phyloP scores from a whole-genome alignment of 495 filamentous ascomycete species.

The Neurospora tetrasperma region DNA sequence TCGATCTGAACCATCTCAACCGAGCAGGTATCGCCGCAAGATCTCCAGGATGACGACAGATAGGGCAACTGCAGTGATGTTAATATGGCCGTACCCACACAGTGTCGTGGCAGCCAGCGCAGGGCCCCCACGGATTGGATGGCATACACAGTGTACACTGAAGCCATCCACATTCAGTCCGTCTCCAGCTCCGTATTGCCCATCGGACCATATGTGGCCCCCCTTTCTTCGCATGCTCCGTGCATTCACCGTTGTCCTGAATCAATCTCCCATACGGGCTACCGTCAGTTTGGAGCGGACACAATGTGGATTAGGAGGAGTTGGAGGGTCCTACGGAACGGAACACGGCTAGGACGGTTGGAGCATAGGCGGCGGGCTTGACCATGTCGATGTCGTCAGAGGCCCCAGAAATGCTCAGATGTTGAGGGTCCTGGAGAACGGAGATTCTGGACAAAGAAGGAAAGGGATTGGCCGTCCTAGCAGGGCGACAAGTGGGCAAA shows the following conservation, averaged over 20 bases:
- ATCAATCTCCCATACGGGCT: not conserved
- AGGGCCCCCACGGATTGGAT: not conserved
- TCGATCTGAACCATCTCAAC: not conserved
- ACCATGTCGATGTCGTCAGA: constrained; percentile 23
- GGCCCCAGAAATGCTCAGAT: not conserved
- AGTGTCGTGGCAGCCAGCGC: not conserved
- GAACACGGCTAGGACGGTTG: not conserved
- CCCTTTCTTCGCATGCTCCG: not conserved
- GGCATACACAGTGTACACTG: not conserved
- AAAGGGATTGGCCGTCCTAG: not conserved
- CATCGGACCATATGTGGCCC: not conserved
- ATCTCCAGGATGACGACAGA: not conserved
- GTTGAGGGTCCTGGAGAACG: not conserved
- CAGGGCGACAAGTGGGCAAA: not conserved
- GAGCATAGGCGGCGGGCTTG: not conserved
- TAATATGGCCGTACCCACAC: not conserved
- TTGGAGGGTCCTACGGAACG: not conserved
- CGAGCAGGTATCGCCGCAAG: not conserved
- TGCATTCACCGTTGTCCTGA: constrained; percentile 1
- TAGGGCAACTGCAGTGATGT: not conserved
- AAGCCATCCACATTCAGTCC: not conserved
- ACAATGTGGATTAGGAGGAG: not conserved
- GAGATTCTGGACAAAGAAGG: not conserved
- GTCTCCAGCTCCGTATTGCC: not conserved
- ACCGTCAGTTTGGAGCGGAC: not conserved